Evolutionary conservation across 1,284 basidiomycete genomes (phyloP).

Genomic region (Ustilago bromivora): DNA sequence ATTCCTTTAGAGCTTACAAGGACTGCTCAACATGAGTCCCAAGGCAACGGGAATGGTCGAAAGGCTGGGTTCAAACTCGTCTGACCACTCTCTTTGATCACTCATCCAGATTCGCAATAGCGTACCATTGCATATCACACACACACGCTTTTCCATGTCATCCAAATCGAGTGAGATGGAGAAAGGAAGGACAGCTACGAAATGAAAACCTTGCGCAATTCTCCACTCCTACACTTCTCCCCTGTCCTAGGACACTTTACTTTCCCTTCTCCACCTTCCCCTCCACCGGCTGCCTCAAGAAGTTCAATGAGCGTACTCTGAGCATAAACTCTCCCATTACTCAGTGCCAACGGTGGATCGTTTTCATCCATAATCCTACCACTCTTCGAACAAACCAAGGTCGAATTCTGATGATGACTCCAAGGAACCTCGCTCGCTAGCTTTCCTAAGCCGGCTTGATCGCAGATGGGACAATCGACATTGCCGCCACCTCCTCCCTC

Average conservation of each 20-base stretch:
- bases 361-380: conserved; percentile 92
- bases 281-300: conserved; percentile 76
- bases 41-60: neutral
- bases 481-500: conserved; percentile 9
- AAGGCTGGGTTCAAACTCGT: conserved; percentile 10
- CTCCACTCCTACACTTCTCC: conserved; percentile 76
- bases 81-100: neutral
- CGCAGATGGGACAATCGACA: conserved; percentile 89
- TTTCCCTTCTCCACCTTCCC: conserved; percentile 72
- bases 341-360: conserved; percentile 90
- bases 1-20: conserved; percentile 66
- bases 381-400: conserved; percentile 83
- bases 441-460: conserved; percentile 76
- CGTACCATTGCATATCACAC: neutral
- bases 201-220: conserved; percentile 76
- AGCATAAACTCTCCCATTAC: conserved; percentile 92
- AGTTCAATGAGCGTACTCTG: conserved; percentile 84
- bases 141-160: neutral
- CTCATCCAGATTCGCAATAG: neutral
- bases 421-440: conserved; percentile 87
- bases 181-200: conserved; percentile 27
- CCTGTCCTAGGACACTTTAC: conserved; percentile 84
- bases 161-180: too few species aligned
- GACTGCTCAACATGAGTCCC: neutral
- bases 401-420: conserved; percentile 93